phyloP scores from a whole-genome alignment of 2,329 filamentous ascomycete species.

The Knoxdaviesia proteae region DNA sequence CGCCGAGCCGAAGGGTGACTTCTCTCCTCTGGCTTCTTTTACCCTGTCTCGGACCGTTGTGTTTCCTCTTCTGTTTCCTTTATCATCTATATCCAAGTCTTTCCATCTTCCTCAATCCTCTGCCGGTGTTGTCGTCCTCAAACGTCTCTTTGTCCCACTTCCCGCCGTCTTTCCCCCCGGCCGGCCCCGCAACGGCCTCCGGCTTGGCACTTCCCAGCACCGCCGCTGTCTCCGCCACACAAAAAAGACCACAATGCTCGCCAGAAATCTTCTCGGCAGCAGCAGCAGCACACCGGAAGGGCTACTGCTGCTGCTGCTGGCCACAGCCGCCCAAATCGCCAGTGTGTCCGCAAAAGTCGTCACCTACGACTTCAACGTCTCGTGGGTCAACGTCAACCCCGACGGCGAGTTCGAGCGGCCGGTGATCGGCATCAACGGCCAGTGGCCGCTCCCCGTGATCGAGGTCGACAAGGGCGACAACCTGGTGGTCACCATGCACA shows the following conservation, averaged over 20 bases:
- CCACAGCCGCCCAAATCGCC: conserved; percentile 10
- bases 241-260: neutral
- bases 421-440: conserved; percentile 42
- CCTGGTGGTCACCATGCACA: conserved; percentile 25
- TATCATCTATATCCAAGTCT: too few species aligned
- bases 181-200: neutral
- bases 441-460: conserved; percentile 42
- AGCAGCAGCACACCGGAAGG: neutral
- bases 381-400: conserved; percentile 39
- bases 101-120: too few species aligned
- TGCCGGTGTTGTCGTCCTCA: too few species aligned
- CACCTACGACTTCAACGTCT: conserved; percentile 36
- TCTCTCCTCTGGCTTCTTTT: too few species aligned
- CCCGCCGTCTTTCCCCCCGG: too few species aligned
- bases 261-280: neutral
- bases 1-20: too few species aligned
- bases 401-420: conserved; percentile 34
- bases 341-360: conserved; percentile 15
- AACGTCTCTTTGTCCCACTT: too few species aligned
- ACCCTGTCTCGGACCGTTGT: too few species aligned
- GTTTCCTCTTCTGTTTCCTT: too few species aligned
- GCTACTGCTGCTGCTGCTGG: conserved; percentile 5
- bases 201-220: neutral
- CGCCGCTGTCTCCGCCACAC: neutral
- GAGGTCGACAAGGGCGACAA: conserved; percentile 32